Conservation (phyloP, 805 yeast species). For the Pichia paraexigua region DNA sequence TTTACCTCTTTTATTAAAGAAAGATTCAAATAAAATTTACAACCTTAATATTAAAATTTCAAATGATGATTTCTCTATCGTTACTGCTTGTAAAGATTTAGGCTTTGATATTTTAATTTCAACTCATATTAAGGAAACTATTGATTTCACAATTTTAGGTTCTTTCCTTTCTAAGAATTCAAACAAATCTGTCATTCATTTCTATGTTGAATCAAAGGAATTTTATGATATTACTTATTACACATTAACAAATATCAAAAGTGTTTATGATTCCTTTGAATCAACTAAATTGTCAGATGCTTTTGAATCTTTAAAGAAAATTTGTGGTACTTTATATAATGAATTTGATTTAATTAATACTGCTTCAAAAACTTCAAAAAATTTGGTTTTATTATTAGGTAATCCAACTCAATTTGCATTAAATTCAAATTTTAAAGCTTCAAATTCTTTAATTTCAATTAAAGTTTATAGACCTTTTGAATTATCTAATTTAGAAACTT, state of each 20-base stretch:
- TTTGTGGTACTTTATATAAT: conserved; percentile 25
- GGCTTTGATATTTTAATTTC: conserved; percentile 61
- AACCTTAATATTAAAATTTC: conserved; percentile 49
- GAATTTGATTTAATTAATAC: conserved; percentile 32
- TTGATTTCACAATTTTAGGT: conserved; percentile 49
- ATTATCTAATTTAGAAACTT: conserved; percentile 42
- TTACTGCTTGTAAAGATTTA: conserved; percentile 68
- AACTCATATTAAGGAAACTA: conserved; percentile 43
- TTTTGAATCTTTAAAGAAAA: conserved; percentile 24
- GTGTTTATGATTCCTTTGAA: conserved; percentile 15
- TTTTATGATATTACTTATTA: conserved; percentile 4
- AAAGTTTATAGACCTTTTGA: conserved; percentile 71
- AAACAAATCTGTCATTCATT: conserved; percentile 61
- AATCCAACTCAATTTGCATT: conserved; percentile 28
- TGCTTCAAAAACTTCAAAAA: conserved; percentile 11
- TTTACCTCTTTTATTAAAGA: conserved; percentile 46
- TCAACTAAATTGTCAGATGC: conserved; percentile 27
- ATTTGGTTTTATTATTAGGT: conserved; percentile 59
- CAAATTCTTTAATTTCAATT: conserved; percentile 44
- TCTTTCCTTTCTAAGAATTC: conserved; percentile 45
- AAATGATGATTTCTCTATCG: conserved; percentile 57
- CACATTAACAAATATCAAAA: conserved; percentile 7
- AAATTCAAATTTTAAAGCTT: conserved; percentile 10
- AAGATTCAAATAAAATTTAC: conserved; percentile 37
- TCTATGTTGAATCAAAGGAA: conserved; percentile 32